Evolutionary conservation across 2,329 filamentous ascomycete species (phyloP).

Genomic region (Tolypocladium sp.): DNA sequence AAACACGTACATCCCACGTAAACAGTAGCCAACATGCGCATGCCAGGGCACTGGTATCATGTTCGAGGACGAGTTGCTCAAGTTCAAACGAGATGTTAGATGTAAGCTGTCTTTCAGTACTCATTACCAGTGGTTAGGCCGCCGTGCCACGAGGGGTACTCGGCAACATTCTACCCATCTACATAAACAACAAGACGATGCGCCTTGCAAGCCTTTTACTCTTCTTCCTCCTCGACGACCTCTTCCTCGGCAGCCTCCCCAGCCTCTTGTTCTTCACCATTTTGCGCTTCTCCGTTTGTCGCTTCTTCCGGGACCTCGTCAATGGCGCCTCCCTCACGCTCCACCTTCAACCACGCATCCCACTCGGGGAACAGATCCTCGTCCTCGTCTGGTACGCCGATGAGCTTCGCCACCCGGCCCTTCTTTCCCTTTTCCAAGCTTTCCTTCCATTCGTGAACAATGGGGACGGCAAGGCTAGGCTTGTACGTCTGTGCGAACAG

Average conservation of each 20-base stretch:
- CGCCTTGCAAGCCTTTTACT: conserved; percentile 12
- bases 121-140: not conserved
- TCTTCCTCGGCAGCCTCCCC: conserved; percentile 13
- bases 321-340: conserved; percentile 55
- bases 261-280: conserved; percentile 11
- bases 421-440: conserved; percentile 78
- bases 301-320: conserved; percentile 1
- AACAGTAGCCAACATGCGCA: too few relatives aligned
- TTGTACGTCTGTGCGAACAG: conserved; percentile 95
- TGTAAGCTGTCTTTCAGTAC: not conserved
- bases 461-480: conserved; percentile 60
- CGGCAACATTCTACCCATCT: not conserved
- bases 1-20: too few relatives aligned
- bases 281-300: conserved; percentile 4
- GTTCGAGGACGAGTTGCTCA: not conserved
- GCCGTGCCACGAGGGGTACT: not conserved
- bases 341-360: conserved; percentile 80
- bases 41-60: too few relatives aligned
- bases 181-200: conserved; percentile 8
- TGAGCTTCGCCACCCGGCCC: conserved; percentile 70
- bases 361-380: conserved; percentile 92
- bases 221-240: conserved; percentile 14
- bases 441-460: conserved; percentile 75
- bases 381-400: conserved; percentile 74
- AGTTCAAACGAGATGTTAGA: not conserved